Conservation (phyloP, 2,329 filamentous ascomycete species). For the Bipolaris bicolor region DNA sequence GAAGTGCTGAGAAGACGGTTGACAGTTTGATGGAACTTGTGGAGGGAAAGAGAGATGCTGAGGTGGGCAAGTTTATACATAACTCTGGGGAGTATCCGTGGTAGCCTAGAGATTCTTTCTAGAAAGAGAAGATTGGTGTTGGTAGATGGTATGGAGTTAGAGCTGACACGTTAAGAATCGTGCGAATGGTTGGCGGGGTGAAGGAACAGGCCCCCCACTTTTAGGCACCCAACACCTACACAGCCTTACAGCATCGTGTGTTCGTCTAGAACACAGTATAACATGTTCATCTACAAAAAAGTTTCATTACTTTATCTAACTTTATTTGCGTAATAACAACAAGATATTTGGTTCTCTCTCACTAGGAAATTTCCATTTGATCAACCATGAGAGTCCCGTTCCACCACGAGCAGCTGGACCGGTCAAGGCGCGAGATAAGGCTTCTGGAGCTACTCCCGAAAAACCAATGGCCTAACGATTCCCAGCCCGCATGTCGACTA, state of each 20-base stretch:
- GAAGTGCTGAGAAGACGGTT: conserved; percentile 42
- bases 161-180: no score
- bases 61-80: conserved; percentile 42
- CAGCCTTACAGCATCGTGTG: background rate
- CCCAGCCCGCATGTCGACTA: background rate
- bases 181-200: no score
- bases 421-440: background rate
- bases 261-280: no score
- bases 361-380: background rate
- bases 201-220: background rate
- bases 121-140: no score
- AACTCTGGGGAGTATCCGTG: conserved; percentile 43
- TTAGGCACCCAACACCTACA: background rate
- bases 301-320: no score
- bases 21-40: conserved; percentile 46
- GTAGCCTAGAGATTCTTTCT: conserved; percentile 16
- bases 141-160: no score
- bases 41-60: conserved; percentile 47
- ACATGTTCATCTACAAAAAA: background rate
- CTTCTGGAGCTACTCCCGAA: background rate
- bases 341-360: background rate
- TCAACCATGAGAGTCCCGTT: background rate
- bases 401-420: background rate
- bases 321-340: background rate
- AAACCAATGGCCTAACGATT: background rate